Evolutionary conservation across 305 asterid genomes (phyloP).

Genomic region (Petunia hybrid): DNA sequence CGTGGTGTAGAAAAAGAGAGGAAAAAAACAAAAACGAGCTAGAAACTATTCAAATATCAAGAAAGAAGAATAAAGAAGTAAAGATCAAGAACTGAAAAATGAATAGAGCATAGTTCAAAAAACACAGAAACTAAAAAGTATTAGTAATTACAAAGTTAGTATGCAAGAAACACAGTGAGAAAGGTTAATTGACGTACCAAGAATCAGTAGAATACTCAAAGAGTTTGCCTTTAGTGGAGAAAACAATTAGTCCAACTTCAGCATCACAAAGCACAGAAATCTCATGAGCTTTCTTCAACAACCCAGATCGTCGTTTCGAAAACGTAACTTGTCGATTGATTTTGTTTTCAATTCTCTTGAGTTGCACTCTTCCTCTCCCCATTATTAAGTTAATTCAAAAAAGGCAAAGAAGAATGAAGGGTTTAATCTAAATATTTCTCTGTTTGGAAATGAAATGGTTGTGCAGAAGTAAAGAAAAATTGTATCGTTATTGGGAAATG

Average conservation of each 20-base stretch:
- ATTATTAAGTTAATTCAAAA: conserved; percentile 26
- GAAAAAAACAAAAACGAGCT: too few relatives aligned
- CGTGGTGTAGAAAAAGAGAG: not conserved
- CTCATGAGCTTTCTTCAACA: conserved; percentile 73
- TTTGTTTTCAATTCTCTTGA: conserved; percentile 75
- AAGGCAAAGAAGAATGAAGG: not conserved
- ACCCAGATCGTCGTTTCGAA: conserved; percentile 67
- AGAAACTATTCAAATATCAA: not conserved
- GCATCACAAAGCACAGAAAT: conserved; percentile 78
- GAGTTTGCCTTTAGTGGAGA: conserved; percentile 70
- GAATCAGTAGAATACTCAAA: conserved; percentile 69
- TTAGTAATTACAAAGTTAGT: not conserved
- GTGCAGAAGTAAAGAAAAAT: not conserved
- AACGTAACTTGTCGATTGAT: conserved; percentile 72
- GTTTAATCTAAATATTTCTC: not conserved
- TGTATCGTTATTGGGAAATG: not conserved
- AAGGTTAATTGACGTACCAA: conserved; percentile 42
- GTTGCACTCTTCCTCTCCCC: conserved; percentile 74
- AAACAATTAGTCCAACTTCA: conserved; percentile 66
- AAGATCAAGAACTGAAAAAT: not conserved
- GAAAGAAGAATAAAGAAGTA: not conserved
- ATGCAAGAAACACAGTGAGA: too few relatives aligned
- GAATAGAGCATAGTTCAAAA: not conserved
- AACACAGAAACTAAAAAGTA: not conserved
- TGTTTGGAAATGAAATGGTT: not conserved